Evolutionary conservation across 768 basidiomycete species (phyloP), one percentile per base, ranked within the genome.

Genomic region (Lactarius hatsudake): DNA sequence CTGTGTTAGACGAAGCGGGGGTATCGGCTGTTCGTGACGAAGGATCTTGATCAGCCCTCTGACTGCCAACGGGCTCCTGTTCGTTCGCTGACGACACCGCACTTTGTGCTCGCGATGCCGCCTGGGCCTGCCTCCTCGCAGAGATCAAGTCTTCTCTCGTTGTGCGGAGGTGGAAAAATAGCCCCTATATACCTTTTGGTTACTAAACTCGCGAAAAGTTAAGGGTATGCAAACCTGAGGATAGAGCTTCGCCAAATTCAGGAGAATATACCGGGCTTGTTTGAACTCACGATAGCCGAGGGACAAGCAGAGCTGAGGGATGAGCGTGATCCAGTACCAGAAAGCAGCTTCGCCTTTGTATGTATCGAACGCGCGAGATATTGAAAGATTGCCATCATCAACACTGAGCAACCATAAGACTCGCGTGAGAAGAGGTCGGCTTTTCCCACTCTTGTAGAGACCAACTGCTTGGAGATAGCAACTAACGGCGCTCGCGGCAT

Each of bases 261-360:
- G 81, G 45, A 99, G 81, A 55, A 99, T 85, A 75, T 90, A 89
- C 23, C 94, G 86, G 3, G 95, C 96, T 74, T 96, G 94, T 73
- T 93, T 94, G 53, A 94, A 89, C 77, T 99, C 97, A 40, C 94
- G 86, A 68, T 96, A 90, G 2, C 91, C 90, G 48, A 99, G 82
- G 1, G 96, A 96, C 62, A 91, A 76, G 70, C 94, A 88, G 10
- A 99, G 84, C 73, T 99, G 96, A 4, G 97, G 97, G 55, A 97
- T 94, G 64, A 98, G 81, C 1, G 96, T 92, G 72, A 99, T 96
- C 97, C 97, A 99, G 76, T 94, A 98, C 97, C 97, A 99, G 70
- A 91, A 91, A 15, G 94, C 94, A 3, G 93, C 87, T 73, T 98
- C 96, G 67, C 96, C 96, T 75, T 96, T 96, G 79, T 97, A 97